These are phyloP conservation scores for Hymenoscyphus fructigenus DNA, from an alignment of 2,329 filamentous ascomycete species.

Conservation along the genomic window DNA sequence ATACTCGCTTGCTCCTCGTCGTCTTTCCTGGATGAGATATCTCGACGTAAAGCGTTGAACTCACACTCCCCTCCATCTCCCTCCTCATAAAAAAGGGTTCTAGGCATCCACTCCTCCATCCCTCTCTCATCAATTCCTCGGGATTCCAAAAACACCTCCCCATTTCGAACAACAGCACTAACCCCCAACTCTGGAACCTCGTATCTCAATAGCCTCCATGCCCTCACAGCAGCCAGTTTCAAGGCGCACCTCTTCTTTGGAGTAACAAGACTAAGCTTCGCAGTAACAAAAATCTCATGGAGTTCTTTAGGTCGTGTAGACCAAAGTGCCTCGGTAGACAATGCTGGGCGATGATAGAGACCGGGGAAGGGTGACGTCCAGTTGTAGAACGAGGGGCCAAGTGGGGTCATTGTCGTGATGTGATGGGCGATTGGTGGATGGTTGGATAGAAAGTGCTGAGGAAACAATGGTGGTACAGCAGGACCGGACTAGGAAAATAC, in stretches of 20 bases:
- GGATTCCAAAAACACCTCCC: constrained; percentile 18
- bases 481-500: not conserved
- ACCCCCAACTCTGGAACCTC: constrained; percentile 22
- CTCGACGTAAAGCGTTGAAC: constrained; percentile 18
- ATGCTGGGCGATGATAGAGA: constrained; percentile 19
- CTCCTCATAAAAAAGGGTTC: constrained; percentile 11
- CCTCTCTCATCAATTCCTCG: constrained; percentile 8
- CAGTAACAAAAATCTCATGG: constrained; percentile 21
- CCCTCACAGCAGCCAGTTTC: constrained; percentile 5
- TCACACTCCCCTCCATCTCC: not conserved
- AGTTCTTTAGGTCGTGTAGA: constrained; percentile 16
- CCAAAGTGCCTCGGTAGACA: constrained; percentile 26
- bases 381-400: constrained; percentile 6
- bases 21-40: constrained; percentile 11
- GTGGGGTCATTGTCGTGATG: not conserved
- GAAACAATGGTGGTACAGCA: too few species aligned
- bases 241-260: constrained; percentile 1
- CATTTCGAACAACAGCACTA: constrained; percentile 10
- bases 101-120: constrained; percentile 11
- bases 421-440: not conserved
- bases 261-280: constrained; percentile 6
- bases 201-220: constrained; percentile 21
- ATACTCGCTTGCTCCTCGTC: constrained; percentile 17
- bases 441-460: not conserved
- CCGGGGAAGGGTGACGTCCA: constrained; percentile 15